phyloP scores from a whole-genome alignment of 1,139 yeast species.

The Kazachstania sp. region DNA sequence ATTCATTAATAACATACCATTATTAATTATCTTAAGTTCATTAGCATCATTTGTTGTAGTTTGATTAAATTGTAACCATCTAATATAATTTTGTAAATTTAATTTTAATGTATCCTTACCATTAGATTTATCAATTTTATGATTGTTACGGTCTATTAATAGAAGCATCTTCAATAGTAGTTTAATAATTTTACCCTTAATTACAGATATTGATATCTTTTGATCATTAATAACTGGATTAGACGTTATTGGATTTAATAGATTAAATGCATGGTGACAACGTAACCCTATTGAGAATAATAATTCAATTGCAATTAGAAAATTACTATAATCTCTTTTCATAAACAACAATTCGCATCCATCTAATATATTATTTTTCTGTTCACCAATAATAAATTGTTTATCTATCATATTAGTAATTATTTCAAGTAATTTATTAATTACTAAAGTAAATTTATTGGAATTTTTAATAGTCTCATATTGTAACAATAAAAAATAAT shows the following conservation, averaged over 20 bases:
- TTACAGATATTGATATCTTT: neutral
- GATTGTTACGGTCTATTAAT: too few species aligned
- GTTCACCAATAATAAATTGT: neutral
- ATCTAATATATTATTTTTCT: neutral
- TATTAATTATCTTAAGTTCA: neutral
- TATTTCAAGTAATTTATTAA: neutral
- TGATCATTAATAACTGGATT: neutral
- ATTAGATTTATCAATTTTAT: too few species aligned
- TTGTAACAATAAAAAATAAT: neutral
- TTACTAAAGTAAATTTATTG: neutral
- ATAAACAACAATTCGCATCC: neutral
- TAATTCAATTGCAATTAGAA: neutral
- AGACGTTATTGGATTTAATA: neutral
- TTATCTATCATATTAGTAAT: neutral
- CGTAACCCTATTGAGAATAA: slow-evolving; percentile 2
- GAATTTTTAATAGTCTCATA: neutral
- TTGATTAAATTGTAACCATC: neutral
- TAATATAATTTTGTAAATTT: neutral
- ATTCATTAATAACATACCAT: neutral
- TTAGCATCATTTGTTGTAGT: too few species aligned
- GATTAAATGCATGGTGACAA: neutral
- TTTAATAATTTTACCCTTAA: neutral
- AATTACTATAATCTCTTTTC: neutral
- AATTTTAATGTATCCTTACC: neutral
- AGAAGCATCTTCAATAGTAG: too few species aligned